These are phyloP conservation scores for Wallemia mellicola DNA, from an alignment of 1,284 basidiomycete genomes.

Conservation along the genomic window DNA sequence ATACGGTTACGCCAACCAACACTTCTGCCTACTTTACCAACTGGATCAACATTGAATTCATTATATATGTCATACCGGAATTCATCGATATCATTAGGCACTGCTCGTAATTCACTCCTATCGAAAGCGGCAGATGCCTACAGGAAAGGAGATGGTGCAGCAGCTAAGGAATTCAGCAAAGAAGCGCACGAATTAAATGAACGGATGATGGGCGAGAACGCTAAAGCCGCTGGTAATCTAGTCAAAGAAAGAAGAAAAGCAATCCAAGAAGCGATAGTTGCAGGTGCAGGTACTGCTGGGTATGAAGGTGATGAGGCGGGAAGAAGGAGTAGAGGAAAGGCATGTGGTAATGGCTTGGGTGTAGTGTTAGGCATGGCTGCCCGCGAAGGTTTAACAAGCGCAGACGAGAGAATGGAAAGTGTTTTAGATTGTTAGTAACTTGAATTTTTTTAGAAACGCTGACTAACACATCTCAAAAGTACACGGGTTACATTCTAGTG, in stretches of 20 bases:
- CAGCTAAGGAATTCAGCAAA: constrained; percentile 68
- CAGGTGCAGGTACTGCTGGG: constrained; percentile 7
- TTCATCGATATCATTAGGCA: constrained; percentile 60
- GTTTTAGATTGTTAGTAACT: constrained; percentile 49
- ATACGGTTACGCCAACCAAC: constrained; percentile 50
- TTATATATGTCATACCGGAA: constrained; percentile 67
- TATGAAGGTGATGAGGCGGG: constrained; percentile 22
- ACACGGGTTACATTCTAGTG: constrained; percentile 41
- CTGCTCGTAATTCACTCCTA: constrained; percentile 77
- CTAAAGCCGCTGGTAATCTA: constrained; percentile 40
- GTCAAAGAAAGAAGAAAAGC: constrained; percentile 47
- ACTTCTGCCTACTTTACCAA: constrained; percentile 59
- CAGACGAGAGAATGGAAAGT: constrained; percentile 54
- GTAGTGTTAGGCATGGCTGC: constrained; percentile 49
- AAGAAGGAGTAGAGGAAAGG: constrained; percentile 37
- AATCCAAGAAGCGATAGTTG: constrained; percentile 38
- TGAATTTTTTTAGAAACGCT: no score
- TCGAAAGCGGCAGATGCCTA: constrained; percentile 83
- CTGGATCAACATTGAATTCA: constrained; percentile 42
- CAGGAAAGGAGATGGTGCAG: constrained; percentile 72
- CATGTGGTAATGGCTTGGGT: constrained; percentile 51
- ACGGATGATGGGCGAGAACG: constrained; percentile 60
- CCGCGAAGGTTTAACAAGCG: constrained; percentile 20
- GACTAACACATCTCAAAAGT: no score
- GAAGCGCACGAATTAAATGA: constrained; percentile 79